These are phyloP conservation scores for Alliaria petiolata DNA, from an alignment of 345 rosid genomes.

Conservation along the genomic window DNA sequence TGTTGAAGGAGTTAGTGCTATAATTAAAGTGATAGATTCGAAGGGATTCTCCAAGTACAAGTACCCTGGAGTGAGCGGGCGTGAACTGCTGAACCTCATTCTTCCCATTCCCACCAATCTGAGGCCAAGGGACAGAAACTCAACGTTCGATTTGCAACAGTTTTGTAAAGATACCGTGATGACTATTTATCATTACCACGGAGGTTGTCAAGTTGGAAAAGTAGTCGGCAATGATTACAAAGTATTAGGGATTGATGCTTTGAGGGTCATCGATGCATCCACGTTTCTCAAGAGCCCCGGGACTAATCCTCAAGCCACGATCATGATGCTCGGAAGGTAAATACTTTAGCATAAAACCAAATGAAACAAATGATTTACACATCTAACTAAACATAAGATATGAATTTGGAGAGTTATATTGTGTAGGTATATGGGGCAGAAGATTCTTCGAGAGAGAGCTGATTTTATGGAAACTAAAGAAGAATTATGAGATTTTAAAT, in stretches of 20 bases:
- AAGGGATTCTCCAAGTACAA: slow-evolving; percentile 46
- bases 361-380: background rate
- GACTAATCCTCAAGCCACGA: slow-evolving; percentile 69
- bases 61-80: slow-evolving; percentile 26
- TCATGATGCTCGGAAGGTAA: slow-evolving; percentile 85
- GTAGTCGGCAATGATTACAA: slow-evolving; percentile 50
- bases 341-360: background rate
- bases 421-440: slow-evolving; percentile 46
- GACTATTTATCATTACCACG: slow-evolving; percentile 72
- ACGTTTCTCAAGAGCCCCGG: slow-evolving; percentile 52
- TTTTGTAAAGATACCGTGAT: slow-evolving; percentile 53
- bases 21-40: slow-evolving; percentile 45
- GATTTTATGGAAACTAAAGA: background rate
- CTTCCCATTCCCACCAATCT: slow-evolving; percentile 49
- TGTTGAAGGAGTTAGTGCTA: slow-evolving; percentile 48
- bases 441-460: slow-evolving; percentile 37
- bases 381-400: background rate
- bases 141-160: slow-evolving; percentile 49
- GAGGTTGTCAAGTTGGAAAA: slow-evolving; percentile 58
- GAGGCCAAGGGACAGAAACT: slow-evolving; percentile 43
- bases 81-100: slow-evolving; percentile 39
- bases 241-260: slow-evolving; percentile 48
- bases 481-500: background rate
- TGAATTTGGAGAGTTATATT: background rate
- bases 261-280: slow-evolving; percentile 60